Evolutionary conservation across 2,329 filamentous ascomycete species (phyloP), one percentile per base, ranked within the genome.

Genomic region (Fusarium camptoceras): DNA sequence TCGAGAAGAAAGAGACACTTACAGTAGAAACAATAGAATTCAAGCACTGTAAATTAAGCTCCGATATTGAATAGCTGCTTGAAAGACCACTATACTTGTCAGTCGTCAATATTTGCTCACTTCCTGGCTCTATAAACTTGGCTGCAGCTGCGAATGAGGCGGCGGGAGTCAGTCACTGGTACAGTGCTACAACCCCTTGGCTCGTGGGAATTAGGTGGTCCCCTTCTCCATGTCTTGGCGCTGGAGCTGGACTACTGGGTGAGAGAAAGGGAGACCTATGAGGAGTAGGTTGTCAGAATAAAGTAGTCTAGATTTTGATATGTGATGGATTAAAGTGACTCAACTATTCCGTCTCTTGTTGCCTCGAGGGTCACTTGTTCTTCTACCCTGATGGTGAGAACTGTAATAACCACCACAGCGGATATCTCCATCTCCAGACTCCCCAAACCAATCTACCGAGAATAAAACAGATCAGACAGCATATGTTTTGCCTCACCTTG

Each of bases 71-170:
- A n/a, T n/a, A n/a, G n/a, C n/a, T n/a, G n/a, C n/a, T n/a, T n/a
- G n/a, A n/a, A n/a, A n/a, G n/a, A n/a, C n/a, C n/a, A n/a, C n/a
- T n/a, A n/a, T n/a, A n/a, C n/a, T 12, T 28, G 8, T 10, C 31
- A 34, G 31, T 34, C 16, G 31, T 49, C 47, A 50, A 25, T 20
- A 16, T 57, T 25, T 6, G 24, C n/a, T 34, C 50, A 55, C 20
- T 30, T 59, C 54, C 56, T 39, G 25, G 30, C 24, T 47, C 30
- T 47, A 16, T 55, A 42, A 34, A 56, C 65, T 69, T 69, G 66
- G 66, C 61, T 43, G 28, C 31, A 39, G 22, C 63, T 70, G 18
- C 67, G 67, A 70, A 70, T 70, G 25, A 70, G 62, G 62, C 66
- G 49, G 34, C 20, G 55, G 62, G 62, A 67, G 55, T 67, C 67